Evolutionary conservation across 2,329 filamentous ascomycete genomes (phyloP), one percentile per base, ranked within the genome.

Genomic region (Penicillium hordei): DNA sequence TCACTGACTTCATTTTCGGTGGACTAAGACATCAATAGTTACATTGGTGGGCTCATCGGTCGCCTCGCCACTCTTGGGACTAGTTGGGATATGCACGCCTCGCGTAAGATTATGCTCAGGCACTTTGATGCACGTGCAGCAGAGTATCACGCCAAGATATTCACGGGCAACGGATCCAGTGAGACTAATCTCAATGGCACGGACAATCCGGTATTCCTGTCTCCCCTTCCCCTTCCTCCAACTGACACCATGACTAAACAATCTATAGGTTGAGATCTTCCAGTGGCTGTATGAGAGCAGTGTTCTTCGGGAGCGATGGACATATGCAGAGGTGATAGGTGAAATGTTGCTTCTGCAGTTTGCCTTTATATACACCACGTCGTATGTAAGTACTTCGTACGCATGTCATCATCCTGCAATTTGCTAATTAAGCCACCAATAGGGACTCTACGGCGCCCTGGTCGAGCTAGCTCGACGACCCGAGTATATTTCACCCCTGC

Each of bases 341-440:
- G 63, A 66, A 27, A 61, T 66, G 60, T 48, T 66, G 2, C 55
- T 66, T 9, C 48, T 66, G 13, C 63, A 66, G 39, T 66, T 66
- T 39, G 64, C 64, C 19, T 66, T 66, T 27, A 61, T 66, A 49
- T 66, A 66, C 21, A 66, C 64, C 5, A 65, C 64, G 6, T 57
- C 61, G 25, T 66, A 66, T 49, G 64, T 65, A 45, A 17, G 59
- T 55, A 2, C 17, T 12, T 27, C 4, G n/a, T 7, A n/a, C 21
- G 31, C 21, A 48, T 48, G 15, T 36, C 25, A 27, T 7, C 29
- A 9, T 33, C 29, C 45, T 29, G 42, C 29, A 19, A 19, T n/a
- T 4, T 39, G 12, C 36, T 31, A 13, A 33, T 33, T 46, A 1
- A 43, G 15, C 4, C 21, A 36, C 49, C 44, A 48, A 45, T 31